These are phyloP conservation scores for Trypanosoma platydactyli DNA, from an alignment of 208 protist species.

Conservation along the genomic window DNA sequence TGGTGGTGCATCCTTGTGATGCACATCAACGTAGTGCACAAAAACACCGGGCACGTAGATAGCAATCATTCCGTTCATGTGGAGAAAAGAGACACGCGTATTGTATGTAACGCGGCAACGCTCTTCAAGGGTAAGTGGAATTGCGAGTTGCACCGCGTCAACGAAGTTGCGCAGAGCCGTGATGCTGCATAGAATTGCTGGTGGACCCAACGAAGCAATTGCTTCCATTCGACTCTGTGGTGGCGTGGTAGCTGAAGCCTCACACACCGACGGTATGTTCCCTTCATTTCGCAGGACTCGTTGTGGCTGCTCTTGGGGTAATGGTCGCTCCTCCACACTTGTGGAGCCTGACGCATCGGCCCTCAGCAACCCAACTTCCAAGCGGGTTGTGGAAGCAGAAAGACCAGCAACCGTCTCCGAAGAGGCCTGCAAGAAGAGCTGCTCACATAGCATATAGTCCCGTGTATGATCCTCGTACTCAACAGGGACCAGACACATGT, in stretches of 20 bases:
- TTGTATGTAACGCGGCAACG: constrained; percentile 11
- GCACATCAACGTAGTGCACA: constrained; percentile 29
- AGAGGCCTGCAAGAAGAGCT: constrained; percentile 7
- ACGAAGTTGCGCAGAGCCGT: constrained; percentile 27
- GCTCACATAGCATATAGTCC: constrained; percentile 26
- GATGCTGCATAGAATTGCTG: constrained; percentile 25
- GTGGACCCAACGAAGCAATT: constrained; percentile 1
- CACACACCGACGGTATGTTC: too few relatives aligned
- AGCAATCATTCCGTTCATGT: constrained; percentile 27
- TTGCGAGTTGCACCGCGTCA: constrained; percentile 16
- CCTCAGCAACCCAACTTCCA: too few relatives aligned
- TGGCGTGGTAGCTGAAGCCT: too few relatives aligned
- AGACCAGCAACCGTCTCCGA: too few relatives aligned
- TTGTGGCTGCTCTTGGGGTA: too few relatives aligned
- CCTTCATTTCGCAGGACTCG: too few relatives aligned
- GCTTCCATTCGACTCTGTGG: background rate
- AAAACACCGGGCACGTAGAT: constrained; percentile 25
- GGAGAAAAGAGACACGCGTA: constrained; percentile 25
- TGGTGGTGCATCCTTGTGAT: constrained; percentile 25
- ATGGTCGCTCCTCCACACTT: too few relatives aligned
- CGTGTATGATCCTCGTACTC: constrained; percentile 18
- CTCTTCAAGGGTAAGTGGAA: constrained; percentile 19
- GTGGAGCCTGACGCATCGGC: too few relatives aligned
- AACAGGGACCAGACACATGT: constrained; percentile 17
- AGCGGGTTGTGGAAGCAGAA: too few relatives aligned